A percentile compares a stretch with the other conserved stretches of the same genome.
phyloP scores from a whole-genome alignment of 148 eudicot genomes.

The Vaccinium myrtillus region DNA sequence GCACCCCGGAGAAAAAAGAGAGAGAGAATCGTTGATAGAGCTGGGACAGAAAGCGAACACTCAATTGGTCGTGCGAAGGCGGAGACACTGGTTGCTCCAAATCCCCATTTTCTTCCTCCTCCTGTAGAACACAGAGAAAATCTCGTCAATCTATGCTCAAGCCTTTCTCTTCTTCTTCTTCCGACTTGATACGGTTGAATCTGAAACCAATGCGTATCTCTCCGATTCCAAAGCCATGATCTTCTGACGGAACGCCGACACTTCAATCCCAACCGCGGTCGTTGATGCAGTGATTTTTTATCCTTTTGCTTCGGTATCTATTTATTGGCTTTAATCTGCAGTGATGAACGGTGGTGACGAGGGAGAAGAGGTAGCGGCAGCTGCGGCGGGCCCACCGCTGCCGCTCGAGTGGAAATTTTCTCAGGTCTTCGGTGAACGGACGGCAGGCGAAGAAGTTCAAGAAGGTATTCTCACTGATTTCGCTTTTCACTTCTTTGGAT shows the following conservation, averaged over 20 bases:
- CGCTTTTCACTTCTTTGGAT: conserved; percentile 25
- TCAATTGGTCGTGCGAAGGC: neutral
- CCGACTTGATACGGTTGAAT: conserved; percentile 26
- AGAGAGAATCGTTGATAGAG: conserved; percentile 8
- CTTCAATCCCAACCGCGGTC: neutral
- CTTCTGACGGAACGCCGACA: conserved; percentile 11
- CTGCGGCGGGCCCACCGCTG: conserved; percentile 40
- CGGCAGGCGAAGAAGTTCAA: conserved; percentile 92
- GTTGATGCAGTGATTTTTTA: conserved; percentile 19
- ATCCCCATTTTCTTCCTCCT: conserved; percentile 1
- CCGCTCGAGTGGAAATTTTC: conserved; percentile 88
- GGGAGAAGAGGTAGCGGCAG: conserved; percentile 44
- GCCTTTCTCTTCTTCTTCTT: neutral
- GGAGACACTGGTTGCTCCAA: conserved; percentile 8
- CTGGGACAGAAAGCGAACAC: conserved; percentile 11
- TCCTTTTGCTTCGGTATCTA: neutral
- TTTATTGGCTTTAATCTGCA: conserved; percentile 8
- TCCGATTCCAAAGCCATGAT: conserved; percentile 12
- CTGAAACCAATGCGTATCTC: conserved; percentile 26
- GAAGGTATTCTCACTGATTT: conserved; percentile 51
- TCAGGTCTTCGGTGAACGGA: conserved; percentile 87
- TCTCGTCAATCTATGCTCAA: conserved; percentile 1
- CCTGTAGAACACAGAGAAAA: neutral
- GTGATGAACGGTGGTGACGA: conserved; percentile 45
- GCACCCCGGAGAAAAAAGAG: neutral